Evolutionary conservation across 257 asterid genomes (phyloP), one percentile per base, ranked within the genome.

Genomic region (Cordia subcordata): DNA sequence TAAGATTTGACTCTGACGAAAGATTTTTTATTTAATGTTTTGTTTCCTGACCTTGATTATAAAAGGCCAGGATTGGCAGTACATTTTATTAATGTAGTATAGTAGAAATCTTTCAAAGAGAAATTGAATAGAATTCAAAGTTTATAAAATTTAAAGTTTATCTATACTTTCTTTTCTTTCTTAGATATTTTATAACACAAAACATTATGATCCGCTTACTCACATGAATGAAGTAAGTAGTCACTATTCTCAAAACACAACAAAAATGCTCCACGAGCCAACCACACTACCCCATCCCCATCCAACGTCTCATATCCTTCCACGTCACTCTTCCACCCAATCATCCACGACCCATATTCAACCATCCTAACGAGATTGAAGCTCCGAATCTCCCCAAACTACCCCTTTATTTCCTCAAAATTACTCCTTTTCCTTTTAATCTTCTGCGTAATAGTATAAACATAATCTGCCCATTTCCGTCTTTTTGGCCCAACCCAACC

Each of bases 181-280:
- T n/a, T n/a, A n/a, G n/a, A n/a, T n/a, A n/a, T n/a, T n/a, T n/a
- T n/a, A n/a, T n/a, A n/a, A n/a, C n/a, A n/a, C n/a, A n/a, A n/a
- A n/a, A n/a, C n/a, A n/a, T n/a, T n/a, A n/a, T n/a, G n/a, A n/a
- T n/a, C n/a, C n/a, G n/a, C n/a, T n/a, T n/a, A n/a, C n/a, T 10
- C 15, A 42, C 15, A 42, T 42, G 3, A 10, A 42, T 42, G 47
- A 10, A 42, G n/a, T 42, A 42, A 14, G 10, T 6, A 27, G 4
- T 27, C 35, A 27, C 35, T 27, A 27, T 27, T 6, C 35, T 3
- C 35, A 20, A 57, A 20, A 52, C 5, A 1, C 32, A 49, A 42
- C 47, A 39, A 49, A 17, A 42, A 42, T 10, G 51, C n/a, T 35
- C 59, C 70, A 55, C 64, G 74, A 59, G 74, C 64, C 55, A 47